phyloP scores from a whole-genome alignment of 2,329 filamentous ascomycete genomes.

The Beauveria rudraprayagi region DNA sequence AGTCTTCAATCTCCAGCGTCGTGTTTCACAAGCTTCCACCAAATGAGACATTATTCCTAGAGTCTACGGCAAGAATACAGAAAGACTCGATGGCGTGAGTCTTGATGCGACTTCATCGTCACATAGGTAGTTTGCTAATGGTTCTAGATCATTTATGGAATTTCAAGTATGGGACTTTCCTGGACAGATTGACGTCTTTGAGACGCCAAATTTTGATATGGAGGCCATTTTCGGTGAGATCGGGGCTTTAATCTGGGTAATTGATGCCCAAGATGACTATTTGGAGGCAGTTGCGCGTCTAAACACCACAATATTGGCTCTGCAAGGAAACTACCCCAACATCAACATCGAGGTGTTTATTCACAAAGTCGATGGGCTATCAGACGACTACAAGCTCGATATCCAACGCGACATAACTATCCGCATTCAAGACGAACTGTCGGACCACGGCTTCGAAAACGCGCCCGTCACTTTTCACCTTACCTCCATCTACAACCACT shows the following conservation, averaged over 20 bases:
- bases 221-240: conserved; percentile 92
- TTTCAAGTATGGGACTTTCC: conserved; percentile 98
- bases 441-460: conserved; percentile 87
- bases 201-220: conserved; percentile 82
- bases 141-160: conserved; percentile 86
- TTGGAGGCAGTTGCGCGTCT: conserved; percentile 81
- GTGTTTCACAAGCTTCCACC: conserved; percentile 98
- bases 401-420: conserved; percentile 96
- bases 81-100: conserved; percentile 91
- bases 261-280: conserved; percentile 97
- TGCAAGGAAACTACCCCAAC: conserved; percentile 81
- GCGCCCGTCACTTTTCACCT: conserved; percentile 91
- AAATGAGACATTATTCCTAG: conserved; percentile 89
- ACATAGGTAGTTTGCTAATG: background rate
- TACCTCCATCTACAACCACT: conserved; percentile 97
- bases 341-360: conserved; percentile 99
- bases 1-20: conserved; percentile 96
- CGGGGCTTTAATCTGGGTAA: conserved; percentile 94
- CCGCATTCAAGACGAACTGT: conserved; percentile 90
- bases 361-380: conserved; percentile 96
- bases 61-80: conserved; percentile 89
- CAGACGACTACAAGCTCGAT: conserved; percentile 92
- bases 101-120: background rate
- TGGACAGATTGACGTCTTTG: conserved; percentile 81
- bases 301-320: conserved; percentile 79